Percentiles rank a stretch among this genome's conserved stretches.
Evolutionary conservation across 345 rosid species (phyloP).

Genomic region (Camelina hispida): DNA sequence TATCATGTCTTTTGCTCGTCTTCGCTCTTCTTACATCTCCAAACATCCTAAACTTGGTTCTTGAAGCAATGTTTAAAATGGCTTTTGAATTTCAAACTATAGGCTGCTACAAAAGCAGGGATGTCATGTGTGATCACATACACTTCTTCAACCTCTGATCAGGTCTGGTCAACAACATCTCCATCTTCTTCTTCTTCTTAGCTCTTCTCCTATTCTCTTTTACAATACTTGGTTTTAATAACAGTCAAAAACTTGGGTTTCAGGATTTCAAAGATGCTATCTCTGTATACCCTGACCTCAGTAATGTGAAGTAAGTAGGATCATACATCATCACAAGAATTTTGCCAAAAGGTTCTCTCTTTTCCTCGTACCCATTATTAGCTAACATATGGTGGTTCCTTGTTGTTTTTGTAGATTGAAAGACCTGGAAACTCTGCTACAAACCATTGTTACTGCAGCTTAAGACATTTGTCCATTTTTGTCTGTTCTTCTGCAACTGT

Average conservation of each 20-base stretch:
- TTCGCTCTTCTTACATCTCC: background rate
- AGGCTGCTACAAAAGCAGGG: conserved; percentile 92
- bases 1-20: background rate
- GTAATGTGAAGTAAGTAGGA: conserved; percentile 62
- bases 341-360: background rate
- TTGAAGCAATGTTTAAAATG: too few species aligned
- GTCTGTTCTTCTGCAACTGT: conserved; percentile 11
- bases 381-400: background rate
- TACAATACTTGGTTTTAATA: background rate
- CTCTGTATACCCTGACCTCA: conserved; percentile 79
- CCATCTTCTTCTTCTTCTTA: conserved; percentile 17
- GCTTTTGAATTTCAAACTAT: conserved; percentile 26
- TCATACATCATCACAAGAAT: conserved; percentile 1
- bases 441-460: conserved; percentile 32
- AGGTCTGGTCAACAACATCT: conserved; percentile 51
- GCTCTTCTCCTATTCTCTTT: background rate
- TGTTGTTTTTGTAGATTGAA: conserved; percentile 26
- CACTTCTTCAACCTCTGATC: conserved; percentile 89
- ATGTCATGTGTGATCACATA: conserved; percentile 87
- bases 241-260: conserved; percentile 3
- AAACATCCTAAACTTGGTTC: conserved; percentile 2
- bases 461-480: conserved; percentile 18
- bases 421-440: conserved; percentile 43
- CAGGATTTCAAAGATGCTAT: conserved; percentile 89
- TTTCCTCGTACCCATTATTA: background rate